Base-by-base conservation (phyloP, 148 eudicot species). In the Diospyros kaki region DNA sequence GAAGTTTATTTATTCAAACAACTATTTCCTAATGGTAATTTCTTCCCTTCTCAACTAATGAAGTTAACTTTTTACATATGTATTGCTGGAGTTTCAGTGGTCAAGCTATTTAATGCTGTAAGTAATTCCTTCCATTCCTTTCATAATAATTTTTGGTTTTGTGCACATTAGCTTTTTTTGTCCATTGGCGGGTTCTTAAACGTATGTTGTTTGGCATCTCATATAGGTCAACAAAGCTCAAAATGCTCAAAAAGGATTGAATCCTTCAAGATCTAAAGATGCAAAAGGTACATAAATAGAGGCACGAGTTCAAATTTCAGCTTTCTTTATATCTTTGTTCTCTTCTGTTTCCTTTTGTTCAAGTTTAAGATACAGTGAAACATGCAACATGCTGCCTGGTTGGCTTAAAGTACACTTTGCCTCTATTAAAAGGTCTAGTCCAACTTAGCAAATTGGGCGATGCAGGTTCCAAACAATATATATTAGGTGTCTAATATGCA, bases 21-120 rank as follows among this genome's bases (percentile, higher is more conserved):
- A 1, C n/a, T 15, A 1, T 43, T 71, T 50, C 9, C 15, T n/a
- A 18, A 5, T 17, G 46, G 58, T 2, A 18, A 48, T 28, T 8
- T 7, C 63, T 40, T 9, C 5, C 11, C 28, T 44, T 43, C 9
- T 5, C 3, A 42, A 61, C 79, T 80, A 77, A 79, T 56, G n/a
- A 58, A 40, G 13, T 77, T 70, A 44, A 9, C 13, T 2, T 56
- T 44, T 74, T 77, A 8, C 72, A 64, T 75, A 60, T 78, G 74
- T 48, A 64, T 76, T 81, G 65, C 74, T 75, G 78, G 69, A 80
- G 63, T 74, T 72, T 73, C 93, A 94, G 98, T 92, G 80, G 97
- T 94, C 85, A 94, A 90, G 88, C 65, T 94, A 56, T 94, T 94
- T 68, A 94, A 94, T 83, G 97, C 98, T 76, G 98, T 94, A 89